Base-by-base conservation (phyloP, 208 protist species). In the Herpetomonas samuelpessoai region DNA sequence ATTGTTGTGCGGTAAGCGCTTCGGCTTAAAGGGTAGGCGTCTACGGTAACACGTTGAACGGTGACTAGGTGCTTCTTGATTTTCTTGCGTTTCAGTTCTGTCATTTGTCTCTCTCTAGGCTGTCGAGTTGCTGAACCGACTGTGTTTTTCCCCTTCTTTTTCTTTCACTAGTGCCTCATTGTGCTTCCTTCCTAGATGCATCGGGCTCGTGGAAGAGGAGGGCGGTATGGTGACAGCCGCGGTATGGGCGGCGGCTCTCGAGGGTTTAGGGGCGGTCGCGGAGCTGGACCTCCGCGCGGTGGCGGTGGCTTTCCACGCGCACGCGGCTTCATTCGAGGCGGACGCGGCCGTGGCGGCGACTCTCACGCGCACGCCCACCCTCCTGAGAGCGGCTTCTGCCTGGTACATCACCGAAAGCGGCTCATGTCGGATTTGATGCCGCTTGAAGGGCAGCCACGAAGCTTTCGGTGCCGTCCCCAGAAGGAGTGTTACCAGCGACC, bases 381-480 rank as follows among this genome's bases (percentile, higher is more conserved):
- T n/a, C 50, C 51, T 41, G 68, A 92, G 27, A 83, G 69, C 61
- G 83, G 82, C 38, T 77, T 89, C 62, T 93, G 87, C 61, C 68
- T 71, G 19, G 27, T 90, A 45, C 89, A 95, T 68, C 59, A 70
- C 49, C 65, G 76, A 21, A 81, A 79, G 46, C 80, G 89, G 50
- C 58, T 53, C 26, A 62, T 68, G 21, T 35, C 50, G 3, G 89
- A 95, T 52, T 65, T 95, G 46, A 75, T 91, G n/a, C 74, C 81
- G 30, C 56, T 73, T 49, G 75, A 76, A 47, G 73, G 76, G 31
- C 64, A 83, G 21, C 69, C 80, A 24, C 80, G 73, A 39, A 62
- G 72, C 49, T 66, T 91, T 60, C 78, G 83, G 22, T 95, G 88
- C 57, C 71, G 79, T 14, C 60, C 59, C 4, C 62, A 79, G 44